Evolutionary conservation across 768 basidiomycete species (phyloP).

Genomic region (Termitomyces sp.): DNA sequence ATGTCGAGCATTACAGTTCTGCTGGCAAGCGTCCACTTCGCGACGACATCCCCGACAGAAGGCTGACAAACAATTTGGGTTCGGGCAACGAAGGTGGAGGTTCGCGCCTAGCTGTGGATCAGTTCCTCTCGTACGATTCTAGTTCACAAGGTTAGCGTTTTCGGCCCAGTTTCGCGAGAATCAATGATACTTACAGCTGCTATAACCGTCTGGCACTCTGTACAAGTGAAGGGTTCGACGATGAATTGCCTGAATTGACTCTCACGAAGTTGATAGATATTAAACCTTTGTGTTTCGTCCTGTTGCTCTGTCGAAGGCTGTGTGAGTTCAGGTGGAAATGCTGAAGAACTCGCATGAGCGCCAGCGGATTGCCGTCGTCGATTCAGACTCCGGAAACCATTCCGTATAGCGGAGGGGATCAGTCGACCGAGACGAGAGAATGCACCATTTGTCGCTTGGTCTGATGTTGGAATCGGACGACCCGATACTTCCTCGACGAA

Average conservation of each 20-base stretch:
- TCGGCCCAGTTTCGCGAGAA: not conserved
- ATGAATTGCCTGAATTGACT: not conserved
- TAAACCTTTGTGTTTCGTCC: not conserved
- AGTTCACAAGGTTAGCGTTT: not conserved
- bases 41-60: slow-evolving; percentile 7
- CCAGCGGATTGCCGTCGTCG: not conserved
- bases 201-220: not conserved
- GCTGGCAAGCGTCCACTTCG: not conserved
- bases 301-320: not conserved
- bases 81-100: slow-evolving; percentile 3
- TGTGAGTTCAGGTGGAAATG: not conserved
- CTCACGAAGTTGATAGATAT: not conserved
- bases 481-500: not conserved
- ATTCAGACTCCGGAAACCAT: not conserved
- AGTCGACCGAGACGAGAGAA: not conserved
- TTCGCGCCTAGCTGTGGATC: not conserved
- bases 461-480: not conserved
- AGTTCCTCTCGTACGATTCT: not conserved
- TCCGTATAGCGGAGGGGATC: not conserved
- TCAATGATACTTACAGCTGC: slow-evolving; percentile 1
- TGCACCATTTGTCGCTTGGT: not conserved
- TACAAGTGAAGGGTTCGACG: not conserved
- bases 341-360: not conserved
- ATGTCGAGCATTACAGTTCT: not conserved
- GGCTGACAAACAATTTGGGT: not conserved